Evolutionary conservation across 2,329 filamentous ascomycete species (phyloP).

Genomic region (Elsinoe necatrix): DNA sequence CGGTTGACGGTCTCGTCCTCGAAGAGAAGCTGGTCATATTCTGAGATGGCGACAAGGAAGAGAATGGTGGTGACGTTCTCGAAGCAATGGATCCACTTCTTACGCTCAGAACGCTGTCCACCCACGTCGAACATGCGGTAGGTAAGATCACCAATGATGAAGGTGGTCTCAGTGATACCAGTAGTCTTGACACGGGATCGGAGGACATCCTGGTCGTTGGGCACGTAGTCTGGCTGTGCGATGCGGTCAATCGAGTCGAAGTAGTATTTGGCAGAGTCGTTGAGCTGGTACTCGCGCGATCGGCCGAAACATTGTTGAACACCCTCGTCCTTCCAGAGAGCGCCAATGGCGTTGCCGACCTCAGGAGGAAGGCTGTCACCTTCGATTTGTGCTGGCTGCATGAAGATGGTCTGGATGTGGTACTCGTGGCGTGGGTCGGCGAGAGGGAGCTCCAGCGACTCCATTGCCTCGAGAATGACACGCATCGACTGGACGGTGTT

Average conservation of each 20-base stretch:
- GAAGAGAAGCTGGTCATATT: constrained; percentile 91
- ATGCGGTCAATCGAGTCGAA: constrained; percentile 93
- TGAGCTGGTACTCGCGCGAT: constrained; percentile 90
- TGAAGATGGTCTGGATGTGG: constrained; percentile 97
- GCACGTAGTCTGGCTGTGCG: constrained; percentile 80
- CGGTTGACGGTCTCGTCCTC: constrained; percentile 83
- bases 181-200: constrained; percentile 85
- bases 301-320: constrained; percentile 94
- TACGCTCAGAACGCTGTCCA: constrained; percentile 83
- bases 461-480: constrained; percentile 61
- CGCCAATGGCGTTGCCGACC: constrained; percentile 86
- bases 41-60: constrained; percentile 90
- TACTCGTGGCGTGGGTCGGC: constrained; percentile 91
- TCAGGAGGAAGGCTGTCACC: constrained; percentile 89
- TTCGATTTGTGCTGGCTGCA: constrained; percentile 95
- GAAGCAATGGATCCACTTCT: constrained; percentile 97
- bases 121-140: constrained; percentile 97
- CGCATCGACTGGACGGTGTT: constrained; percentile 64
- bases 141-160: constrained; percentile 82
- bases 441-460: constrained; percentile 66
- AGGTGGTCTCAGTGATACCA: constrained; percentile 90
- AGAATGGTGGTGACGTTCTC: constrained; percentile 87
- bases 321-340: constrained; percentile 84
- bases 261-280: constrained; percentile 96
- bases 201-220: constrained; percentile 88